Percentiles rank a stretch among this genome's conserved stretches.
phyloP scores from a whole-genome alignment of 1,284 basidiomycete species.

The Ustilago curta region DNA sequence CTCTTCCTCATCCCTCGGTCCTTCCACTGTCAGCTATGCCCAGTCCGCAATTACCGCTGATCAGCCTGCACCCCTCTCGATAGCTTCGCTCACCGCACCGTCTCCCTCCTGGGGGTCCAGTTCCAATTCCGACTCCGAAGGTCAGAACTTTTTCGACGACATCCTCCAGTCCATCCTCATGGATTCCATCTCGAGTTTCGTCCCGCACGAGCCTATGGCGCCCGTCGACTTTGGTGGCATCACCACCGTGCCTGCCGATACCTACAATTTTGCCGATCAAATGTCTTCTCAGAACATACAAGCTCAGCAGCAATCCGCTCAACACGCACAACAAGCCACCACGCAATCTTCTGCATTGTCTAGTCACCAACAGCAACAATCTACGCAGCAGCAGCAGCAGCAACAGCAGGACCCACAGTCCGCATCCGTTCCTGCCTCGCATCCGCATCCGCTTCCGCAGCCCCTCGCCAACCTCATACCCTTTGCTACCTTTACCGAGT shows the following conservation, averaged over 20 bases:
- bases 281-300: constrained; percentile 1
- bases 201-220: constrained; percentile 39
- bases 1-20: not conserved
- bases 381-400: constrained; percentile 4
- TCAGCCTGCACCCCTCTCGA: constrained; percentile 25
- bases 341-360: constrained; percentile 5
- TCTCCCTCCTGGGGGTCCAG: constrained; percentile 46
- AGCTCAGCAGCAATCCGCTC: constrained; percentile 7
- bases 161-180: constrained; percentile 51
- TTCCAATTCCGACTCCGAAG: constrained; percentile 37
- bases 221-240: constrained; percentile 13
- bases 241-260: constrained; percentile 13
- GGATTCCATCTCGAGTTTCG: constrained; percentile 50
- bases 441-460: constrained; percentile 30
- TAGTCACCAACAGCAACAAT: constrained; percentile 16
- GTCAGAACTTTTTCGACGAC: constrained; percentile 51
- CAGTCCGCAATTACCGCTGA: constrained; percentile 2
- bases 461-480: constrained; percentile 27
- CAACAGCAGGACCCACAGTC: constrained; percentile 15
- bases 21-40: constrained; percentile 9
- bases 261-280: constrained; percentile 22
- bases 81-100: constrained; percentile 36
- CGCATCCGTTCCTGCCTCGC: constrained; percentile 3
- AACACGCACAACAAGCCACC: constrained; percentile 10
- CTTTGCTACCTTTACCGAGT: constrained; percentile 43